These are phyloP conservation scores for Perkinsus olseni DNA, from an alignment of 169 alveolate genomes.

Conservation along the genomic window DNA sequence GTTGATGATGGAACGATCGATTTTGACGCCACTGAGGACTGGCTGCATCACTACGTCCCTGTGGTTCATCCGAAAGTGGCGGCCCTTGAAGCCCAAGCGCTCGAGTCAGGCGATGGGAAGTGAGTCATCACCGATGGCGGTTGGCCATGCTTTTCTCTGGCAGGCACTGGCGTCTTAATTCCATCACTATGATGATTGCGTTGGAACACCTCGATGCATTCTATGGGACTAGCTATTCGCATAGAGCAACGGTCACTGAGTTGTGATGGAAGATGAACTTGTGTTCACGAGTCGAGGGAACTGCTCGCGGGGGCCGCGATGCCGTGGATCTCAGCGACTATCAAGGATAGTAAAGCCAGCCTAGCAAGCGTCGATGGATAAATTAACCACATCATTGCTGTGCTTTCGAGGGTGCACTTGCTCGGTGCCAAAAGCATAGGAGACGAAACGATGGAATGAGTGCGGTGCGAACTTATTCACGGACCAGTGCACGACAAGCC, in stretches of 20 bases:
- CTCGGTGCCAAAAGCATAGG: no score
- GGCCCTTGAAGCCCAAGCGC: background rate
- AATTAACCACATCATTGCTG: no score
- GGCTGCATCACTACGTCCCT: background rate
- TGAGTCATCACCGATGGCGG: background rate
- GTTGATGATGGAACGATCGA: background rate
- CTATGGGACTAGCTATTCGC: background rate
- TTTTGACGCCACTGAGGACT: background rate
- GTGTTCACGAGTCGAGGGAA: background rate
- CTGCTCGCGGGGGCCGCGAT: no score
- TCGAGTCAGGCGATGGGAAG: background rate
- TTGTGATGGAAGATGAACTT: background rate
- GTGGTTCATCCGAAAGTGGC: background rate
- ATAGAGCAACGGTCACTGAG: background rate
- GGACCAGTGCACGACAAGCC: no score
- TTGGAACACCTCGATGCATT: background rate
- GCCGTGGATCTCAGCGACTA: no score
- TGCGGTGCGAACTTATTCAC: no score
- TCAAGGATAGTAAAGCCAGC: no score
- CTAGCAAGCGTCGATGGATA: no score
- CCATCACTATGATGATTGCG: background rate
- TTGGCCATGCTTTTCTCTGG: background rate
- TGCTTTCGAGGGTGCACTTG: no score
- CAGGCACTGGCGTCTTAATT: background rate
- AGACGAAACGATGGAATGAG: no score